Evolutionary conservation across 2,329 filamentous ascomycete species (phyloP).

Genomic region (Shiraia sp.): DNA sequence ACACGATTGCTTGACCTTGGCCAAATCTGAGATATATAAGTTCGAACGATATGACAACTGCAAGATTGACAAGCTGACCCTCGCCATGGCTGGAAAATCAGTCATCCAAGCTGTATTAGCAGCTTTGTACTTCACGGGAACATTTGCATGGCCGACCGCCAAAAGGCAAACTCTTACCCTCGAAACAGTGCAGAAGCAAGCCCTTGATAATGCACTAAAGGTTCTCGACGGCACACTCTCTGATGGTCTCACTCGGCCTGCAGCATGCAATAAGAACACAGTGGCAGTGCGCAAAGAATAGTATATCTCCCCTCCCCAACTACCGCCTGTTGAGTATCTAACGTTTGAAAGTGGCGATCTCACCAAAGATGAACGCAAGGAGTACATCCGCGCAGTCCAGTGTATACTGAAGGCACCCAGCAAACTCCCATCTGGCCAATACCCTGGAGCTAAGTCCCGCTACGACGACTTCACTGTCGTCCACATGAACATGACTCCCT

Average conservation of each 20-base stretch:
- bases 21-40: not conserved
- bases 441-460: constrained; percentile 36
- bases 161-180: constrained; percentile 26
- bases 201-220: constrained; percentile 31
- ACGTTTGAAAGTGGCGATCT: constrained; percentile 26
- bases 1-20: not conserved
- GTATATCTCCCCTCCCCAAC: constrained; percentile 23
- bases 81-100: constrained; percentile 25
- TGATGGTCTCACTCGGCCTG: constrained; percentile 27
- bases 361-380: constrained; percentile 31
- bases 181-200: constrained; percentile 31
- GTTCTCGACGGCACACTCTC: constrained; percentile 33
- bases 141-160: constrained; percentile 21
- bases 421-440: constrained; percentile 28
- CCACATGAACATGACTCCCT: constrained; percentile 39
- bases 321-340: not conserved
- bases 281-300: constrained; percentile 51
- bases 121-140: constrained; percentile 23
- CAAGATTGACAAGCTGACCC: not conserved
- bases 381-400: constrained; percentile 40
- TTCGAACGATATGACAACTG: not conserved
- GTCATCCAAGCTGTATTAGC: constrained; percentile 25
- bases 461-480: constrained; percentile 42
- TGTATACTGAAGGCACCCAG: constrained; percentile 34
- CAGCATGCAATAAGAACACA: constrained; percentile 45